Conservation (phyloP, 768 basidiomycete genomes). For the Tephrocybe sp. region DNA sequence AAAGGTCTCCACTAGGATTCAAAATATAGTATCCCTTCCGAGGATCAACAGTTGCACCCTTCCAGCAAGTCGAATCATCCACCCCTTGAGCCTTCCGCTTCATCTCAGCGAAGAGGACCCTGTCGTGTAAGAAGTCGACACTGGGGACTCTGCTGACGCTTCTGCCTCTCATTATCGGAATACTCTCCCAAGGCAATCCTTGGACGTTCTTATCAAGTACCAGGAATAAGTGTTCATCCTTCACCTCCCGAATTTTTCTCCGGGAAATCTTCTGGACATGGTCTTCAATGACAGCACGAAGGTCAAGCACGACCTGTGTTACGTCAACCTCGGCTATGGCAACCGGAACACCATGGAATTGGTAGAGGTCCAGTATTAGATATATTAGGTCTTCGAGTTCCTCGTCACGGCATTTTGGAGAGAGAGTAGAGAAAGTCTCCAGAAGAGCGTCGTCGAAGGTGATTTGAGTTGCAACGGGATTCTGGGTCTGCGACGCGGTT, state of each 20-base stretch:
- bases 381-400: conserved; percentile 95
- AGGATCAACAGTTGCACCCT: conserved; percentile 60
- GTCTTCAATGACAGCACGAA: conserved; percentile 77
- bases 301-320: conserved; percentile 85
- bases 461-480: conserved; percentile 40
- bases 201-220: conserved; percentile 89
- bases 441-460: conserved; percentile 75
- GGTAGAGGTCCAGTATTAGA: conserved; percentile 91
- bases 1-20: conserved; percentile 91
- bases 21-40: conserved; percentile 78
- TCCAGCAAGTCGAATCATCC: conserved; percentile 25
- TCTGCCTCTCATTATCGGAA: conserved; percentile 79
- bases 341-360: conserved; percentile 87
- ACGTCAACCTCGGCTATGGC: conserved; percentile 92
- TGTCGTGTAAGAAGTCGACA: conserved; percentile 83
- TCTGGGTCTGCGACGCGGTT: conserved; percentile 29
- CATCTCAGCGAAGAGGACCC: conserved; percentile 61
- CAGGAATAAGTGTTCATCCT: conserved; percentile 80
- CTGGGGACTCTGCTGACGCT: conserved; percentile 94
- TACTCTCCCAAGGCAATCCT: conserved; percentile 93
- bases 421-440: conserved; percentile 82
- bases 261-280: conserved; percentile 42
- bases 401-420: conserved; percentile 83
- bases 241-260: conserved; percentile 23
- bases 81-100: conserved; percentile 26